Conservation (phyloP, 192 early-diverging fungal species). For the Linnemannia zychae region DNA sequence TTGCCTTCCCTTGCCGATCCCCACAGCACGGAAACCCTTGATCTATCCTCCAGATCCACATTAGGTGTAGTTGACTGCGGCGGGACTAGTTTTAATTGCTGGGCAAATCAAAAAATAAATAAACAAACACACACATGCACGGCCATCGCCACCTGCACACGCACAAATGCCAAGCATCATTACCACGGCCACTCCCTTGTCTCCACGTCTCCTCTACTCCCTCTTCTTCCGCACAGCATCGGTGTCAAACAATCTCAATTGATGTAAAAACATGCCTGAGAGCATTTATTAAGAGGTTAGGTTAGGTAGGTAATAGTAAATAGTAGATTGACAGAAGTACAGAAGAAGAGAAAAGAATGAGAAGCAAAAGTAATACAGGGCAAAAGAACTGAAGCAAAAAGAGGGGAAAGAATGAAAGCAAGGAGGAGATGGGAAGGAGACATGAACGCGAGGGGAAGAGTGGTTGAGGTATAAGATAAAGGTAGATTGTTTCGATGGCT, state of each 20-base stretch:
- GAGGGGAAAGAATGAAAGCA: not conserved
- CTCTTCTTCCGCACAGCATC: not conserved
- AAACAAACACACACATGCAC: not conserved
- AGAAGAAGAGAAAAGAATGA: not conserved
- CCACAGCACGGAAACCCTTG: too few relatives aligned
- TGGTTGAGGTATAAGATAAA: not conserved
- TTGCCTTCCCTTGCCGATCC: too few relatives aligned
- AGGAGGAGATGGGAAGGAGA: not conserved
- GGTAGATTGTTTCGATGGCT: not conserved
- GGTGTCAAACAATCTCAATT: not conserved
- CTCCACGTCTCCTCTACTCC: not conserved
- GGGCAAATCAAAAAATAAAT: not conserved
- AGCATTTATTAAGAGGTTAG: not conserved
- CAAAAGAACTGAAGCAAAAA: constrained; percentile 2
- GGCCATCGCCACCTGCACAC: not conserved
- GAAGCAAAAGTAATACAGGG: not conserved
- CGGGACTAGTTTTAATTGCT: too few relatives aligned
- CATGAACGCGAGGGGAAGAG: not conserved
- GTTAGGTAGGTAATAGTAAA: not conserved
- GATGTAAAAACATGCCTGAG: not conserved
- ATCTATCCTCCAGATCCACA: too few relatives aligned
- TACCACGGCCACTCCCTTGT: not conserved
- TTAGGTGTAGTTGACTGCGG: too few relatives aligned
- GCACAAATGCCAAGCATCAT: too few relatives aligned
- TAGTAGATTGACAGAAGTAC: constrained; percentile 6